Evolutionary conservation across 2,329 filamentous ascomycete species (phyloP).

Genomic region (Trichoderma guizhouense): DNA sequence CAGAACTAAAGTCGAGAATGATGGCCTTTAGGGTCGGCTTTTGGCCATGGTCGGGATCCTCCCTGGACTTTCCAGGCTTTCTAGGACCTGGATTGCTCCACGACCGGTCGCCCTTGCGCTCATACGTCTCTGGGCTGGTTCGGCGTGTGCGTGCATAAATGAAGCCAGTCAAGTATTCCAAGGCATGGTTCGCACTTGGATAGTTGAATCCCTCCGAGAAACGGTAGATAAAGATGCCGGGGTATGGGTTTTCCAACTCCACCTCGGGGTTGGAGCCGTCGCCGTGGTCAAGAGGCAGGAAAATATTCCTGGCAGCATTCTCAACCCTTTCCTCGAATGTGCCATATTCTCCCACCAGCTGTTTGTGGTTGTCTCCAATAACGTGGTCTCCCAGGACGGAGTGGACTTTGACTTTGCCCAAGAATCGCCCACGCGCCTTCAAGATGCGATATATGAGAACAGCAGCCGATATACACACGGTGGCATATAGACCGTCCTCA

Average conservation of each 20-base stretch:
- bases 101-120: slow-evolving; percentile 70
- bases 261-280: slow-evolving; percentile 89
- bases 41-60: slow-evolving; percentile 31
- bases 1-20: slow-evolving; percentile 88
- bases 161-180: slow-evolving; percentile 70
- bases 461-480: slow-evolving; percentile 71
- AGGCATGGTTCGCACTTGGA: slow-evolving; percentile 84
- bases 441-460: slow-evolving; percentile 81
- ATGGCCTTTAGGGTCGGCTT: slow-evolving; percentile 78
- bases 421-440: slow-evolving; percentile 76
- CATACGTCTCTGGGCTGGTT: slow-evolving; percentile 66
- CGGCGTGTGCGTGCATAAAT: slow-evolving; percentile 71
- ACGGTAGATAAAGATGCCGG: slow-evolving; percentile 92
- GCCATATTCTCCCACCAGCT: slow-evolving; percentile 52
- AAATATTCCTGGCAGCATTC: slow-evolving; percentile 67
- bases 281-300: slow-evolving; percentile 79
- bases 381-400: slow-evolving; percentile 76
- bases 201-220: slow-evolving; percentile 97
- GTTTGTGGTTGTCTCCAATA: slow-evolving; percentile 56
- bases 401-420: slow-evolving; percentile 66
- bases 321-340: slow-evolving; percentile 46
- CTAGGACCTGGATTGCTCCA: slow-evolving; percentile 89
- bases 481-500: slow-evolving; percentile 89
- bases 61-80: slow-evolving; percentile 42
- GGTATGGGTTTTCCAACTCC: slow-evolving; percentile 75